A percentile compares a stretch with the other conserved stretches of the same genome.
These are phyloP conservation scores for Radiomyces spectabilis DNA, from an alignment of 192 early-diverging fungal genomes.

Conservation along the genomic window DNA sequence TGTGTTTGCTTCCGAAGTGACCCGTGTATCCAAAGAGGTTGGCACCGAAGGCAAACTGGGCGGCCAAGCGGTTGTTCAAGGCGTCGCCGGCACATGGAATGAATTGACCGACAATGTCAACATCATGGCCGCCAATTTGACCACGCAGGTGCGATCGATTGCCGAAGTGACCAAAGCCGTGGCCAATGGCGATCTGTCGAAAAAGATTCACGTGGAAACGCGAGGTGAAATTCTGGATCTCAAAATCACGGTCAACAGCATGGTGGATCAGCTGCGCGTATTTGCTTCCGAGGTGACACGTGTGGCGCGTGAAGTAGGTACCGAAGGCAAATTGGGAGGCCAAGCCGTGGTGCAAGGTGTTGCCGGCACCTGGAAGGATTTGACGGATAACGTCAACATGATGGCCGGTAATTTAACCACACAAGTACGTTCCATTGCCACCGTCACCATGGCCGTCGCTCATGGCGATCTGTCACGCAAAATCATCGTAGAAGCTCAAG, in stretches of 20 bases:
- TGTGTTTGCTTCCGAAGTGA: conserved; percentile 45
- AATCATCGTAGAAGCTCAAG: conserved; percentile 31
- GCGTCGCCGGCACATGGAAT: conserved; percentile 44
- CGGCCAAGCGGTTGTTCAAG: conserved; percentile 42
- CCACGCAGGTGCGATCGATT: conserved; percentile 44
- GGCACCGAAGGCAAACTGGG: conserved; percentile 50
- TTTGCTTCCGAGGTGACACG: conserved; percentile 58
- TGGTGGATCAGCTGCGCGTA: conserved; percentile 49
- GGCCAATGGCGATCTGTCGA: conserved; percentile 38
- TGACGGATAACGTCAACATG: conserved; percentile 54
- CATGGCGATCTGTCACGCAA: conserved; percentile 45
- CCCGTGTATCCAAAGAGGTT: conserved; percentile 46
- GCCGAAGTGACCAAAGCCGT: conserved; percentile 40
- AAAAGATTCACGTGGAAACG: conserved; percentile 40
- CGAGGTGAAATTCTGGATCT: conserved; percentile 48
- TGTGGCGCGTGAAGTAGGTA: conserved; percentile 59
- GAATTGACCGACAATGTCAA: conserved; percentile 54
- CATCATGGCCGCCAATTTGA: conserved; percentile 51
- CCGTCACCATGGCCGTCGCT: conserved; percentile 45
- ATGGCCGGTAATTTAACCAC: conserved; percentile 52
- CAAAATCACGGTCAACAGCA: conserved; percentile 52
- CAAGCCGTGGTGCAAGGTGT: conserved; percentile 45
- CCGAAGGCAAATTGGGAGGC: conserved; percentile 67
- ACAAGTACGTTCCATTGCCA: conserved; percentile 50
- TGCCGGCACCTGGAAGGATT: conserved; percentile 49